Evolutionary conservation across 345 rosid species (phyloP), one percentile per base, ranked within the genome.

Genomic region (Pelargonium nanum): DNA sequence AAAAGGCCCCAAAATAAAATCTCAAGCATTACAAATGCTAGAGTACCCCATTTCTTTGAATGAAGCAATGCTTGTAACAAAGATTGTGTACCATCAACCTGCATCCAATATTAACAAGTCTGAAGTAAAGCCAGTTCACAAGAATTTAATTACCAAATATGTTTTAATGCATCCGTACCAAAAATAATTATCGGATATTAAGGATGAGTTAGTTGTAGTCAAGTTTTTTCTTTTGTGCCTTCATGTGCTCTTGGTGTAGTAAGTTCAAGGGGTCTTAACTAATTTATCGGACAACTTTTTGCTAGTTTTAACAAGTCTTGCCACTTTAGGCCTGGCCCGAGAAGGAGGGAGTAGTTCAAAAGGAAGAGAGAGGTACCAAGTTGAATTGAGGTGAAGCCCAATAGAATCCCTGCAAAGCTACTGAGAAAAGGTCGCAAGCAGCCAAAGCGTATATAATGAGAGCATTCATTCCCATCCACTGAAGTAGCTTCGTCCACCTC

Each of bases 401-500:
- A 68, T 78, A 78, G 63, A 82, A 75, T 53, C 88, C 88, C 68
- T 78, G 83, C 61, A 83, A 51, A 23, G 73, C 77, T 12, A 77
- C 76, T 1, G 88, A 71, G 50, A 80, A 78, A 70, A 83, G 72
- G 55, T 80, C 75, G 58, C 76, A 74, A 17, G 88, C 82, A 22
- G 83, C 88, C 69, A 78, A 66, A 44, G 76, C 78, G 56, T 72
- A 83, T 24, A 80, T 53, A 24, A 80, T 67, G 64, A 83, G 74
- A 24, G 88, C 88, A 71, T 83, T 83, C 85, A 80, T 73, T 61
- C 83, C 85, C 80, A 78, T 78, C 83, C 85, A 80, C 60, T 80
- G 77, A 58, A 83, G 65, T 57, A 76, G 56, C 58, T 61, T 58
- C 20, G 69, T 54, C 16, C 77, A 75, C 67, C 59, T 78, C 61